A percentile compares a stretch with the other conserved stretches of the same genome.
Evolutionary conservation across 495 filamentous ascomycete genomes (phyloP).

Genomic region (Glonium stellatum): DNA sequence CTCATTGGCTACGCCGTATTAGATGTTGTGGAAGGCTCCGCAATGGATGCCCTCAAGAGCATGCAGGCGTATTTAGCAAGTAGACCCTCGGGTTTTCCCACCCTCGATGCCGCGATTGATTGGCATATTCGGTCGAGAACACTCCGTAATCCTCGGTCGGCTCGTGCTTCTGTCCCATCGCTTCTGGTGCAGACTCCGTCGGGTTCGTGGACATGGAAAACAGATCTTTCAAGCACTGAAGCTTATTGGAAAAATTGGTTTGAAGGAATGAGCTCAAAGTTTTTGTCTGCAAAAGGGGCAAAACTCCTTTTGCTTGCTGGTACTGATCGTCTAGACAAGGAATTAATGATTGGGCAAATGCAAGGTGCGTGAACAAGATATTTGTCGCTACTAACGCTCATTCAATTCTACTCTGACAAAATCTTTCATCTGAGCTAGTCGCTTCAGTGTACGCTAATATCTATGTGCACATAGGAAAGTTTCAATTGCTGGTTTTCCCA

Average conservation of each 20-base stretch:
- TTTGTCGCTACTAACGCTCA: too few species aligned
- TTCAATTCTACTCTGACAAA: too few species aligned
- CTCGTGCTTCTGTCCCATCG: slow-evolving; percentile 79
- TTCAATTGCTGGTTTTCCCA: slow-evolving; percentile 88
- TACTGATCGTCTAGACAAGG: slow-evolving; percentile 88
- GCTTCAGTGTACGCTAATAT: neutral
- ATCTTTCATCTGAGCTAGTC: too few species aligned
- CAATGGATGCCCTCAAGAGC: slow-evolving; percentile 86
- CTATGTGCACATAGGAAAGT: slow-evolving; percentile 59
- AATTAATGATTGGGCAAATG: slow-evolving; percentile 96
- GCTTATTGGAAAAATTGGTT: slow-evolving; percentile 97
- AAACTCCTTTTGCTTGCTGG: slow-evolving; percentile 89
- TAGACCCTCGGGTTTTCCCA: slow-evolving; percentile 71
- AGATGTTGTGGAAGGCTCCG: slow-evolving; percentile 87
- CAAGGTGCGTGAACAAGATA: slow-evolving; percentile 53
- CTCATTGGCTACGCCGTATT: slow-evolving; percentile 84
- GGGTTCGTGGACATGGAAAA: slow-evolving; percentile 74
- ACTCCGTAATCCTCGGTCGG: slow-evolving; percentile 72
- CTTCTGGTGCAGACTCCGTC: slow-evolving; percentile 51
- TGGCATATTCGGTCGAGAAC: slow-evolving; percentile 93
- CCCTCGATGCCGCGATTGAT: slow-evolving; percentile 71
- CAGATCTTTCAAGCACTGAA: slow-evolving; percentile 74
- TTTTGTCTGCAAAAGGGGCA: slow-evolving; percentile 73
- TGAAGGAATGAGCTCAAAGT: slow-evolving; percentile 76
- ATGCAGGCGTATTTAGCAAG: slow-evolving; percentile 89